Evolutionary conservation across 176 grass and related monocot species (phyloP), one percentile per base, ranked within the genome.

Genomic region (Musa beccarii): DNA sequence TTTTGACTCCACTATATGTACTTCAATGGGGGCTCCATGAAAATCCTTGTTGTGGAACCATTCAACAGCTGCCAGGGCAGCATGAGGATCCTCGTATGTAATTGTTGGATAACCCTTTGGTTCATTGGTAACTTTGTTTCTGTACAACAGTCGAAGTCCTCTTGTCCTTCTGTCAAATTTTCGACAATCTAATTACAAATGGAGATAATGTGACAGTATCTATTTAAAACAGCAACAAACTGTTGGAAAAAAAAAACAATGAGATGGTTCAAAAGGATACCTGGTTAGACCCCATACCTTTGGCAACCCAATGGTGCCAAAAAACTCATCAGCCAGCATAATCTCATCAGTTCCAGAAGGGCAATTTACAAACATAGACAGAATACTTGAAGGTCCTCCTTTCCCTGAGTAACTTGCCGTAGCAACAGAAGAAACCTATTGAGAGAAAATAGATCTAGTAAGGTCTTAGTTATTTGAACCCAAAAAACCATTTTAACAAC

Each of bases 11-110:
- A 90, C 95, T 84, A 99, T 89, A 67, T 94, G 81, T 72, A 99
- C 95, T 73, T 90, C 84, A 34, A 99, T 99, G 26, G 22, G 78
- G 50, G 75, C 83, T 54, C 94, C 94, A 82, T 93, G 94, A 81
- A 98, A 98, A 72, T 91, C 90, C 61, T 98, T 98, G 81, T 93
- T 93, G 72, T 98, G 75, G 70, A 98, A 98, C 94, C 94, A 98
- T 51, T 98, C 94, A 51, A 98, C 88, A 4, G 90, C 94, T 53
- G 94, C 94, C 50, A 84, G 80, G 59, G 94, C 94, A 66, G 94
- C 94, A 85, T 98, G 90, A 16, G 90, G 90, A 69, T 98, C 94
- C 79, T 98, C 90, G 15, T 93, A 98, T 0, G 90, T 98, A 52
- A 98, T 78, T 29, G 94, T 98, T 12, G 94, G 90, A 76, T 98